Percentiles rank a stretch among this genome's conserved stretches.
phyloP scores from a whole-genome alignment of 2,329 filamentous ascomycete genomes.

The Xylariaceae sp. region DNA sequence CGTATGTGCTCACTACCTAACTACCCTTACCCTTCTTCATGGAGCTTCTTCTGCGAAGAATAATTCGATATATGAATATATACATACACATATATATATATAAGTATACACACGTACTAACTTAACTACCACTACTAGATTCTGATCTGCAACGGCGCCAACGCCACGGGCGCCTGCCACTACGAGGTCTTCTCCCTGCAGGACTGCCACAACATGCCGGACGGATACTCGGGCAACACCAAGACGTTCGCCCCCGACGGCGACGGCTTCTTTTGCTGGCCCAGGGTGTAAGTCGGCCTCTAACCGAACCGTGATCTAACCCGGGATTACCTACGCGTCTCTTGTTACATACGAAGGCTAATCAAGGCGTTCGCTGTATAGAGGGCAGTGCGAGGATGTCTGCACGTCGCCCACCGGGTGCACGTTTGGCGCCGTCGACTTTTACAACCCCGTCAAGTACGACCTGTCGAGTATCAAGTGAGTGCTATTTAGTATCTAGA shows the following conservation, averaged over 20 bases:
- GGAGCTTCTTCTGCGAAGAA: not conserved
- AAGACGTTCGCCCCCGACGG: slow-evolving; percentile 56
- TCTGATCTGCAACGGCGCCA: slow-evolving; percentile 53
- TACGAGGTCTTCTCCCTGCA: slow-evolving; percentile 47
- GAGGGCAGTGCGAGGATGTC: slow-evolving; percentile 44
- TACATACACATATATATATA: not conserved
- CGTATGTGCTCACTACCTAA: slow-evolving; percentile 41
- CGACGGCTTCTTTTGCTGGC: slow-evolving; percentile 52
- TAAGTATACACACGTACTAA: not conserved
- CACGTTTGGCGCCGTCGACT: slow-evolving; percentile 53
- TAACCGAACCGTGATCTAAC: too few species aligned
- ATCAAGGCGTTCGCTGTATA: slow-evolving; percentile 15
- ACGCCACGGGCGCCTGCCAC: slow-evolving; percentile 51
- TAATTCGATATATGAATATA: slow-evolving; percentile 8
- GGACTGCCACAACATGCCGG: slow-evolving; percentile 50
- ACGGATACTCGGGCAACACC: slow-evolving; percentile 45
- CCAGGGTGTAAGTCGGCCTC: slow-evolving; percentile 39
- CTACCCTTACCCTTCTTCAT: not conserved
- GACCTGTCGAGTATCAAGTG: slow-evolving; percentile 47
- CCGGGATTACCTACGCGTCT: too few species aligned
- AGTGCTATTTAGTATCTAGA: too few species aligned
- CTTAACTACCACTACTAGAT: slow-evolving; percentile 39
- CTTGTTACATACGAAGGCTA: too few species aligned
- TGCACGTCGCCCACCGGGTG: slow-evolving; percentile 57
- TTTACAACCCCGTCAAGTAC: slow-evolving; percentile 49